Percentiles rank a stretch among this genome's conserved stretches.
Evolutionary conservation across 805 yeast species (phyloP).

Genomic region (Candida suzukii): DNA sequence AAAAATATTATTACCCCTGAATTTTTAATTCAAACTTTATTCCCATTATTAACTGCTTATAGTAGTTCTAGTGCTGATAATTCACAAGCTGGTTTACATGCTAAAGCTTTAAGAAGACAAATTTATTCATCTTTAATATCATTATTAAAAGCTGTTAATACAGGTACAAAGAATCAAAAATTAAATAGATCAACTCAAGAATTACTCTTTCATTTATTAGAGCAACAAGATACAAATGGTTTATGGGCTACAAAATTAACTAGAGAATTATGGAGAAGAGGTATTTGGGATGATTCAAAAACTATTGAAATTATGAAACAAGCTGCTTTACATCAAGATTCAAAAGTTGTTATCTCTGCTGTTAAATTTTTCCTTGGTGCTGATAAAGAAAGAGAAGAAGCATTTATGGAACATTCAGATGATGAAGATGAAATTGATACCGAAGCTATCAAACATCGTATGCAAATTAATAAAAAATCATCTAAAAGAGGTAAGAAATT

Average conservation of each 20-base stretch:
- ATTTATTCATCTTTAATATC: constrained; percentile 75
- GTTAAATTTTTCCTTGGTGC: constrained; percentile 90
- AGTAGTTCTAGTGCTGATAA: constrained; percentile 39
- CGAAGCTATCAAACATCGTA: constrained; percentile 66
- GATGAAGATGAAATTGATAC: constrained; percentile 67
- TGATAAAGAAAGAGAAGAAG: constrained; percentile 87
- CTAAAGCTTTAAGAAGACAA: constrained; percentile 76
- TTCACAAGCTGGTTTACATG: constrained; percentile 43
- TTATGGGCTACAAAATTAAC: constrained; percentile 95
- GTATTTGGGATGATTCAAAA: constrained; percentile 96
- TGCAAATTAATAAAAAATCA: constrained; percentile 77
- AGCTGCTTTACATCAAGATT: constrained; percentile 84
- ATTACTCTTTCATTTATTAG: constrained; percentile 76
- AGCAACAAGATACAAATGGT: constrained; percentile 70
- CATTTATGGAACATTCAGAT: constrained; percentile 64
- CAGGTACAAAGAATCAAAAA: constrained; percentile 86
- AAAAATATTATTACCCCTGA: constrained; percentile 77
- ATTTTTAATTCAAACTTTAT: constrained; percentile 72
- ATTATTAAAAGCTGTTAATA: constrained; percentile 73
- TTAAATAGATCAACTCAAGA: constrained; percentile 90
- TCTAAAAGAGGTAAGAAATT: constrained; percentile 75
- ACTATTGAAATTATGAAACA: constrained; percentile 97
- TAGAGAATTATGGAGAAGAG: constrained; percentile 94
- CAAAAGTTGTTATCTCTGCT: constrained; percentile 84
- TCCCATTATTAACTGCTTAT: constrained; percentile 76